Base-by-base conservation (phyloP, 1,284 basidiomycete genomes). In the Rhodotorula mucilaginosa region DNA sequence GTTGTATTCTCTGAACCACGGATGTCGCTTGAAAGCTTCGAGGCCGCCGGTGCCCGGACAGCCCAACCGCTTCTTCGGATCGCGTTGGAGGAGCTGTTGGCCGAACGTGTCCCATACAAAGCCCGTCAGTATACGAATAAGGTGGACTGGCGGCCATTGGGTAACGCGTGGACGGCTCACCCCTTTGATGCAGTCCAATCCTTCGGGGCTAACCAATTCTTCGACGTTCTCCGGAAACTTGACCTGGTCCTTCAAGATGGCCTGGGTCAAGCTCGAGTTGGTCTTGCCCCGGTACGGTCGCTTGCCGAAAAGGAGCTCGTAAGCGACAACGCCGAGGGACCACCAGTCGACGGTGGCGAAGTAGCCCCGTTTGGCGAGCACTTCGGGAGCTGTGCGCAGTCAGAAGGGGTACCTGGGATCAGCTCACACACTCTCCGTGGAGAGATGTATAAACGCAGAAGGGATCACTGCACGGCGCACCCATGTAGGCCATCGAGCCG, bases 401-500 rank as follows among this genome's bases (percentile, higher is more conserved):
- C 18, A 18, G 4, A 23, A 16, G 39, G 31, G 34, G 34, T 34
- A 34, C 34, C 2, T 5, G 0, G 1, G 15, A 39, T 63, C n/a
- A 63, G 60, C 21, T 26, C 54, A 29, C 49, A 7, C 19, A 1
- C 21, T n/a, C 49, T 34, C 39, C 39, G 12, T 34, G 31, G 2
- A 44, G 29, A 46, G 26, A 0, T 23, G 49, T 7, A 26, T 1
- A 23, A 6, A 13, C 3, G 23, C 29, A 13, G 26, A 15, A 47
- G 12, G 64, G 29, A 44, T 46, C 49, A 34, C 58, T 21, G 13
- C 26, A 34, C 52, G n/a, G 46, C 67, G 46, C 54, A 83, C 83
- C 85, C 96, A 99, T 99, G 83, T 99, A 99, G 0, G 96, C 95
- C 92, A 98, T 96, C 76, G 91, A 93, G 3, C 94, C 94, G 2